Percentiles rank a stretch among this genome's conserved stretches.
phyloP scores from a whole-genome alignment of 1,284 basidiomycete genomes.

The Anthracocystis walkeri region DNA sequence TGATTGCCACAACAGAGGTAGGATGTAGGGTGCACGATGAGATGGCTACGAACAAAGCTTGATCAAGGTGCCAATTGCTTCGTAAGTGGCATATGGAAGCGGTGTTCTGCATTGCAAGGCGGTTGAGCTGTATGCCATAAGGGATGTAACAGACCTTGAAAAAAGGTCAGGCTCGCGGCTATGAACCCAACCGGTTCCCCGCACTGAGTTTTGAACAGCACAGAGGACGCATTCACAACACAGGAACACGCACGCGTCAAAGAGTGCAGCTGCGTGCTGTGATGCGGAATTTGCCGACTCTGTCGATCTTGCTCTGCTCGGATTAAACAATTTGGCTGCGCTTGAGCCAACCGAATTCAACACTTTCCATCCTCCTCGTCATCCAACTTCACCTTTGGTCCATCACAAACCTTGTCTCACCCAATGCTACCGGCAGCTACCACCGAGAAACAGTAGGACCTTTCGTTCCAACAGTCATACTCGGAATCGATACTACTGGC shows the following conservation, averaged over 20 bases:
- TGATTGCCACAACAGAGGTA: no score
- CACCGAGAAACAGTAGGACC: neutral
- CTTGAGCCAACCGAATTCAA: conserved; percentile 32
- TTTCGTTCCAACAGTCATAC: neutral
- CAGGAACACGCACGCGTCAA: conserved; percentile 6
- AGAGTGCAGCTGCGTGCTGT: conserved; percentile 4
- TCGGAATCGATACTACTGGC: neutral
- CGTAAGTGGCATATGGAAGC: no score
- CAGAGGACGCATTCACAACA: neutral
- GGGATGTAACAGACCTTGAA: neutral
- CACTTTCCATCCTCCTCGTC: conserved; percentile 8
- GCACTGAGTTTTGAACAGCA: neutral
- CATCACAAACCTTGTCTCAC: neutral
- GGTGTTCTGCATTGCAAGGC: no score
- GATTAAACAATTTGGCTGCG: conserved; percentile 10
- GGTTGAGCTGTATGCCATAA: neutral
- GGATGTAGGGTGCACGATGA: no score
- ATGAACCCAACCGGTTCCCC: conserved; percentile 1
- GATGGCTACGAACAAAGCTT: no score
- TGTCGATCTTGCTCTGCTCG: conserved; percentile 1
- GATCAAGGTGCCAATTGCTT: no score
- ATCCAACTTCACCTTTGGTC: neutral
- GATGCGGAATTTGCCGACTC: neutral
- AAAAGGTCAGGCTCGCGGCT: neutral
- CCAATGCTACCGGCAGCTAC: neutral